These are phyloP conservation scores for Gliomastix tumulicola DNA, from an alignment of 2,329 filamentous ascomycete species.

Conservation along the genomic window DNA sequence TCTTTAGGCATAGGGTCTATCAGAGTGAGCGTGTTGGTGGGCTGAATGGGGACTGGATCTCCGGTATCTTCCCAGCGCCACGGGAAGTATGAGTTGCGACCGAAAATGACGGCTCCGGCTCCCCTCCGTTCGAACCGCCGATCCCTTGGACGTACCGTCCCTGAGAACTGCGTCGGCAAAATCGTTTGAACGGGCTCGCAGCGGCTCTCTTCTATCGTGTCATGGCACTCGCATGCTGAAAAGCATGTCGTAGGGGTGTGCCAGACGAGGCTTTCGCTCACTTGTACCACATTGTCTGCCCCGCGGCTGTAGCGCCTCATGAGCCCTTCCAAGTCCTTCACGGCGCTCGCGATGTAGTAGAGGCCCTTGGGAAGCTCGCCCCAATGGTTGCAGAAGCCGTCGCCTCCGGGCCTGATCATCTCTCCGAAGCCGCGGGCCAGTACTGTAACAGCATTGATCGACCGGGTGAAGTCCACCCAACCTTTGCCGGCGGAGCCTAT, in stretches of 20 bases:
- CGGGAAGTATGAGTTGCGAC: neutral
- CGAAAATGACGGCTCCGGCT: neutral
- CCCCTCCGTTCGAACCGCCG: neutral
- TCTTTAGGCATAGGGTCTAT: too few species aligned
- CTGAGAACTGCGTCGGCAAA: neutral
- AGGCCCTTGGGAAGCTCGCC: neutral
- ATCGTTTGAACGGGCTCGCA: neutral
- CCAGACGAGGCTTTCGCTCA: neutral
- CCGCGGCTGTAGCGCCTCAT: neutral
- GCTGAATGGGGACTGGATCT: neutral
- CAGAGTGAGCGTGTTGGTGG: too few species aligned
- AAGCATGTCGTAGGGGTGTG: neutral
- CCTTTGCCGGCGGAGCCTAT: neutral
- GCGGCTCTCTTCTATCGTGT: neutral
- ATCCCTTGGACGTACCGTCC: neutral
- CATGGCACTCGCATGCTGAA: neutral
- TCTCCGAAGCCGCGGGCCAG: neutral
- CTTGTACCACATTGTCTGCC: neutral
- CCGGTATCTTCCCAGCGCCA: neutral
- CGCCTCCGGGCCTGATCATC: neutral
- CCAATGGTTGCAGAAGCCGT: neutral
- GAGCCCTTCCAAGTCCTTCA: neutral
- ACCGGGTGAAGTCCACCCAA: neutral
- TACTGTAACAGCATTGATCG: neutral
- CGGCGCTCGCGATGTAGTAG: neutral